Conservation (phyloP, 306 rosid species). For the Cajanus cajan region DNA sequence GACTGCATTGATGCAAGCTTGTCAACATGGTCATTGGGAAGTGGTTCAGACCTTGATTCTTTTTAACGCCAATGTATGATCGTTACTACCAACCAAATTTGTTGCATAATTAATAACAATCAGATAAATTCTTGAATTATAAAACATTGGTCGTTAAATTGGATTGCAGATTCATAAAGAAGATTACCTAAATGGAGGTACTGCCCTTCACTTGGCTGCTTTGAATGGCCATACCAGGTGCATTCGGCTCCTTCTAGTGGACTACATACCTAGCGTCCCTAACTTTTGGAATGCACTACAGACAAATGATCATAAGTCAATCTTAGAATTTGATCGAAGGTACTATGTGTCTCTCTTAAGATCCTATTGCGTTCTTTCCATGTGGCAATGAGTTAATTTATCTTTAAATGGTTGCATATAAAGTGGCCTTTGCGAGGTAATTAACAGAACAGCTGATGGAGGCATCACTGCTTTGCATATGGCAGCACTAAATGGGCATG, state of each 20-base stretch:
- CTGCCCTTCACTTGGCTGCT: slow-evolving; percentile 95
- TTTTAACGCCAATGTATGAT: slow-evolving; percentile 71
- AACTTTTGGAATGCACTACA: slow-evolving; percentile 58
- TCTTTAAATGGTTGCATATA: slow-evolving; percentile 28
- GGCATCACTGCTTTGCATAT: slow-evolving; percentile 96
- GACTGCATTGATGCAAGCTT: slow-evolving; percentile 99
- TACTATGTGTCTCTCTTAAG: slow-evolving; percentile 32
- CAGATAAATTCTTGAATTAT: slow-evolving; percentile 16
- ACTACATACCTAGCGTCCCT: slow-evolving; percentile 77
- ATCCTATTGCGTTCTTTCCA: slow-evolving; percentile 19
- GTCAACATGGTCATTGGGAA: slow-evolving; percentile 98
- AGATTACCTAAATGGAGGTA: slow-evolving; percentile 93
- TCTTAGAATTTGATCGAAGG: slow-evolving; percentile 66
- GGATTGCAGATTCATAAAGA: slow-evolving; percentile 75
- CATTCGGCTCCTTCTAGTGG: slow-evolving; percentile 75
- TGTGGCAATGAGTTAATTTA: slow-evolving; percentile 28
- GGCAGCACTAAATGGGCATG: slow-evolving; percentile 94
- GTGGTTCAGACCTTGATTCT: slow-evolving; percentile 79
- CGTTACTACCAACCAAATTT: slow-evolving; percentile 10
- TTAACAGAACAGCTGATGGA: slow-evolving; percentile 86
- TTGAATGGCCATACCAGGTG: slow-evolving; percentile 91
- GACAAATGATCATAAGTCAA: slow-evolving; percentile 44
- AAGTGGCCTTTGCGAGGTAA: slow-evolving; percentile 66
- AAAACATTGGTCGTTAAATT: slow-evolving; percentile 14
- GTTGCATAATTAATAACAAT: not conserved